Evolutionary conservation across 176 grass and related monocot genomes (phyloP).

Genomic region (Carex littledalei): DNA sequence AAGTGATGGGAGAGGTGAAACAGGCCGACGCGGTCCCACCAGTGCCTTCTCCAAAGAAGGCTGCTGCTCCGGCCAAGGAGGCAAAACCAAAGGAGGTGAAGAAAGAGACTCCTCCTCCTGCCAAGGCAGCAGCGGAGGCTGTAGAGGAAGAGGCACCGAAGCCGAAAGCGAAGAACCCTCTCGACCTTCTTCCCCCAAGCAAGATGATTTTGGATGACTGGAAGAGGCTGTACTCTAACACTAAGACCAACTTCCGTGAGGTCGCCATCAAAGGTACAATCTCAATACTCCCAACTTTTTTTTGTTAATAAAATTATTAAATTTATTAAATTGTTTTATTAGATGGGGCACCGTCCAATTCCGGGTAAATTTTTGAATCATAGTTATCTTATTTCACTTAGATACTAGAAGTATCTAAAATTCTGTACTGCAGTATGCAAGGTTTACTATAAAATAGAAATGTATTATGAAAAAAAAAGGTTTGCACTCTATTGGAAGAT

Average conservation of each 20-base stretch:
- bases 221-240: constrained; percentile 89
- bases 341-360: no score
- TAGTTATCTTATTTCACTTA: no score
- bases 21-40: constrained; percentile 52
- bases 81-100: constrained; percentile 39
- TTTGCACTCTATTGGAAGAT: no score
- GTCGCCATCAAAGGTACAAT: constrained; percentile 75
- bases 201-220: constrained; percentile 93
- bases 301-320: no score
- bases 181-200: constrained; percentile 78
- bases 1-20: constrained; percentile 54
- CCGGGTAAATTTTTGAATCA: no score
- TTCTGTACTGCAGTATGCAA: no score
- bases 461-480: no score
- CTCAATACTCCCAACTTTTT: no score
- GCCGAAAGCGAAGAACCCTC: constrained; percentile 72
- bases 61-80: constrained; percentile 49
- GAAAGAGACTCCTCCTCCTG: constrained; percentile 53
- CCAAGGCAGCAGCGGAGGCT: constrained; percentile 26
- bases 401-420: no score
- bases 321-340: no score
- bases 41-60: constrained; percentile 36
- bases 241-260: constrained; percentile 80
- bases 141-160: constrained; percentile 80
- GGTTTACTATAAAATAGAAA: no score